These are phyloP conservation scores for Wickerhamiella musiphila DNA, from an alignment of 805 yeast species.

Conservation along the genomic window DNA sequence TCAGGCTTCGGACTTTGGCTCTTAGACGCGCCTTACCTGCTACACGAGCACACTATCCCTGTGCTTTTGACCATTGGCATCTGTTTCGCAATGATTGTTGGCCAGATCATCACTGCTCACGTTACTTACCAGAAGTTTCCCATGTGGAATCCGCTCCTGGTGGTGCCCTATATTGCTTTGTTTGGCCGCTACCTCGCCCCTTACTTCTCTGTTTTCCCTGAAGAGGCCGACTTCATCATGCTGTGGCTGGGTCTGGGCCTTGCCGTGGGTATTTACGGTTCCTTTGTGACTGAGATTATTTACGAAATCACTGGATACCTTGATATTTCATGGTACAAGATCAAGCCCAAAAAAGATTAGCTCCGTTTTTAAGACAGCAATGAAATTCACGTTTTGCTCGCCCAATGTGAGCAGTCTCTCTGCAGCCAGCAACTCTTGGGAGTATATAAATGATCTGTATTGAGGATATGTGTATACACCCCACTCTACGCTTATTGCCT, in stretches of 20 bases:
- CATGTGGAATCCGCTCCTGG: constrained; percentile 35
- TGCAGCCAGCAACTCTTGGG: too few relatives aligned
- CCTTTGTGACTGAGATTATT: constrained; percentile 51
- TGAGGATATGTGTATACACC: too few relatives aligned
- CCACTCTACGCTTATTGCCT: too few relatives aligned
- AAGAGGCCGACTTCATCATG: constrained; percentile 25
- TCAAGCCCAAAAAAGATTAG: constrained; percentile 46
- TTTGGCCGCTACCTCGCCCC: constrained; percentile 40
- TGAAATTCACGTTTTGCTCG: too few relatives aligned
- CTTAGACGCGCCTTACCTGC: constrained; percentile 29
- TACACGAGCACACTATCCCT: constrained; percentile 26
- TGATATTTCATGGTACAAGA: constrained; percentile 69
- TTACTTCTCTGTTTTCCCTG: constrained; percentile 28
- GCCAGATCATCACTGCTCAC: constrained; percentile 76
- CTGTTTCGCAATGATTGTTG: constrained; percentile 71
- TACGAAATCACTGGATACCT: constrained; percentile 67
- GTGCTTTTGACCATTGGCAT: constrained; percentile 43
- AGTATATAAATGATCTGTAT: too few relatives aligned
- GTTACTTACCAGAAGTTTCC: constrained; percentile 70
- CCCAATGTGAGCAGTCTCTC: too few relatives aligned
- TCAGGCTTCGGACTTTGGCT: constrained; percentile 29
- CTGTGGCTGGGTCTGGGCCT: constrained; percentile 39
- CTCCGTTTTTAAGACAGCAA: too few relatives aligned
- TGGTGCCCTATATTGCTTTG: constrained; percentile 50
- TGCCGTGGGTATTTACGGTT: constrained; percentile 51